Conservation (phyloP, 1,284 basidiomycete species). For the Microbotryum lychnidis-dioicae region DNA sequence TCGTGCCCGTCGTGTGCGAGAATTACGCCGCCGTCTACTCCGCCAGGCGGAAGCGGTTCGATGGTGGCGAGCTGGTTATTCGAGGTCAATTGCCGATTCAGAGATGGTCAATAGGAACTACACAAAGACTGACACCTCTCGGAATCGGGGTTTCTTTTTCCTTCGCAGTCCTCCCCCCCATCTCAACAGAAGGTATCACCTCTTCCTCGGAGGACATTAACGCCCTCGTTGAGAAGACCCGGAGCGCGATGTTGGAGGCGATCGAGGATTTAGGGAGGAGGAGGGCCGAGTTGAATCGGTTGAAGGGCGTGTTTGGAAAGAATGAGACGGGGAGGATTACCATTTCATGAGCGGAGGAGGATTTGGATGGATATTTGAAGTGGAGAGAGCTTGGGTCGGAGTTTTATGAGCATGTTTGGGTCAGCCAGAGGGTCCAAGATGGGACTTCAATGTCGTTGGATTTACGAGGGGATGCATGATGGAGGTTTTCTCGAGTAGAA, state of each 20-base stretch:
- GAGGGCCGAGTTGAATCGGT: constrained; percentile 16
- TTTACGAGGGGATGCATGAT: too few relatives aligned
- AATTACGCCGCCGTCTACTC: constrained; percentile 47
- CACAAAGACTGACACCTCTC: background rate
- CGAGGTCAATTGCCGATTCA: constrained; percentile 54
- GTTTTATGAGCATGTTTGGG: too few relatives aligned
- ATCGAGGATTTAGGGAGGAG: constrained; percentile 32
- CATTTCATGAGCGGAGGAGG: too few relatives aligned
- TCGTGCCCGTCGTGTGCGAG: constrained; percentile 86
- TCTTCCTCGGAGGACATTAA: constrained; percentile 51
- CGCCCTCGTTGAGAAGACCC: constrained; percentile 55
- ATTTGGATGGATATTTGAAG: too few relatives aligned
- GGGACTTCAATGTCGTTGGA: too few relatives aligned
- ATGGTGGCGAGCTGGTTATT: constrained; percentile 66
- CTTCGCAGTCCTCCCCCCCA: constrained; percentile 61
- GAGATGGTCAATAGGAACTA: constrained; percentile 9
- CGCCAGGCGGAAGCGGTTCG: constrained; percentile 50
- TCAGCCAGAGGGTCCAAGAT: too few relatives aligned
- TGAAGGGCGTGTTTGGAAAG: constrained; percentile 3
- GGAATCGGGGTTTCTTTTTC: background rate
- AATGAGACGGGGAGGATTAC: background rate
- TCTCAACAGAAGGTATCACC: constrained; percentile 61
- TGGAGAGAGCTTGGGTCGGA: too few relatives aligned
- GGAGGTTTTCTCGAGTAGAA: too few relatives aligned
- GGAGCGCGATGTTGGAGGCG: constrained; percentile 61